Conservation (phyloP, 176 grass and related monocot genomes). For the Avena insularis region DNA sequence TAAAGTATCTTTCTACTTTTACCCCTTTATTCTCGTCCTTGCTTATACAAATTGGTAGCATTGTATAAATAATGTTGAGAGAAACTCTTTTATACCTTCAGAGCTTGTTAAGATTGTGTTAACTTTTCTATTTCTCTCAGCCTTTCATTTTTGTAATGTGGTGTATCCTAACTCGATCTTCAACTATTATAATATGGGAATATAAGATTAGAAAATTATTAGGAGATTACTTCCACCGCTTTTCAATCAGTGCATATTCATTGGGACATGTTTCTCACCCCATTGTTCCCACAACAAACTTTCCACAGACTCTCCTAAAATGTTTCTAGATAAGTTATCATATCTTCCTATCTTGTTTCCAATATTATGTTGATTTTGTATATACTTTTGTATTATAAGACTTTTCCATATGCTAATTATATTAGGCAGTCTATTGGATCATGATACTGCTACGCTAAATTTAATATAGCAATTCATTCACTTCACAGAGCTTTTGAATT, state of each 20-base stretch:
- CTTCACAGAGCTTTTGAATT: background rate
- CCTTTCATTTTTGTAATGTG: background rate
- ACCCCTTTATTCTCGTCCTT: background rate
- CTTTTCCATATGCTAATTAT: background rate
- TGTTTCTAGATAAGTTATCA: background rate
- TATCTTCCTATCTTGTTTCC: background rate
- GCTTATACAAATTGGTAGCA: background rate
- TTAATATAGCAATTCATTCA: conserved; percentile 1
- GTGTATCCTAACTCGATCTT: background rate
- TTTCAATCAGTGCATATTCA: background rate
- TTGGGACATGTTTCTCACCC: background rate
- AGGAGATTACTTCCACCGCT: background rate
- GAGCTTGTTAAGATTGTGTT: background rate
- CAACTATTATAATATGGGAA: background rate
- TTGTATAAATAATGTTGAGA: conserved; percentile 14
- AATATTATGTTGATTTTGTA: background rate
- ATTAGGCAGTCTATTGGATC: background rate
- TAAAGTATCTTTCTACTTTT: too few species aligned
- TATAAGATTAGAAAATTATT: background rate
- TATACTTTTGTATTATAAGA: background rate
- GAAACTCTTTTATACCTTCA: background rate
- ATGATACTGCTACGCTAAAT: background rate
- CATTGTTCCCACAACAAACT: background rate
- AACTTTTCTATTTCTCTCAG: background rate
- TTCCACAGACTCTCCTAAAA: background rate